Evolutionary conservation across 495 filamentous ascomycete species (phyloP).

Genomic region (Penicillium salamii): DNA sequence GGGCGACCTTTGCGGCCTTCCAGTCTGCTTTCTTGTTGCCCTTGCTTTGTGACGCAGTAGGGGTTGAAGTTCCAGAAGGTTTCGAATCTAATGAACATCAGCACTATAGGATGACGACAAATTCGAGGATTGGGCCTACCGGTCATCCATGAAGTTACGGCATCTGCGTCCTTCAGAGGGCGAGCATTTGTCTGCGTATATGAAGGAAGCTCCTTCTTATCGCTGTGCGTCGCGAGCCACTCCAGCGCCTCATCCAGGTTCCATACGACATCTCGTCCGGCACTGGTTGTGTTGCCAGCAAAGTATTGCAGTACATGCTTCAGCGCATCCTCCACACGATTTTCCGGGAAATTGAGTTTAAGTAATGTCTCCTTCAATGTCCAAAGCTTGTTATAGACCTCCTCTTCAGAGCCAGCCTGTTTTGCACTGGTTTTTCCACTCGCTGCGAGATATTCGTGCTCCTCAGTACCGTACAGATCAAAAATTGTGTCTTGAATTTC

Average conservation of each 20-base stretch:
- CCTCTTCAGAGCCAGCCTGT: conserved; percentile 57
- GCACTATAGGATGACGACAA: too few species aligned
- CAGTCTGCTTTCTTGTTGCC: conserved; percentile 27
- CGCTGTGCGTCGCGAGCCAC: conserved; percentile 75
- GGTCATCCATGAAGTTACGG: conserved; percentile 41
- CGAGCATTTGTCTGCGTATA: conserved; percentile 52
- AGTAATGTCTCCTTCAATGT: conserved; percentile 67
- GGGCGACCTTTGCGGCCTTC: conserved; percentile 23
- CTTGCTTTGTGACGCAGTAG: conserved; percentile 22
- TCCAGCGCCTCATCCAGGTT: conserved; percentile 84
- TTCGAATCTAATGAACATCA: conserved; percentile 35
- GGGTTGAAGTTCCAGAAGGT: conserved; percentile 31
- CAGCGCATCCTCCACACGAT: conserved; percentile 61
- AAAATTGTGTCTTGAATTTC: conserved; percentile 76
- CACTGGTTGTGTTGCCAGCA: conserved; percentile 44
- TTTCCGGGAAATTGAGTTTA: conserved; percentile 62
- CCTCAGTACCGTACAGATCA: conserved; percentile 49
- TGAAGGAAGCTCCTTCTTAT: conserved; percentile 63
- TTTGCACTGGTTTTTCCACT: conserved; percentile 28
- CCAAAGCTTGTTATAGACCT: conserved; percentile 76
- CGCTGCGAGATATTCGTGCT: conserved; percentile 33
- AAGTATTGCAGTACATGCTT: conserved; percentile 60
- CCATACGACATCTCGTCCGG: conserved; percentile 68
- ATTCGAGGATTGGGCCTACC: conserved; percentile 37
- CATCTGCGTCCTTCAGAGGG: conserved; percentile 34